Conservation (phyloP, 805 yeast species). For the Suhomyces tanzawaensis region DNA sequence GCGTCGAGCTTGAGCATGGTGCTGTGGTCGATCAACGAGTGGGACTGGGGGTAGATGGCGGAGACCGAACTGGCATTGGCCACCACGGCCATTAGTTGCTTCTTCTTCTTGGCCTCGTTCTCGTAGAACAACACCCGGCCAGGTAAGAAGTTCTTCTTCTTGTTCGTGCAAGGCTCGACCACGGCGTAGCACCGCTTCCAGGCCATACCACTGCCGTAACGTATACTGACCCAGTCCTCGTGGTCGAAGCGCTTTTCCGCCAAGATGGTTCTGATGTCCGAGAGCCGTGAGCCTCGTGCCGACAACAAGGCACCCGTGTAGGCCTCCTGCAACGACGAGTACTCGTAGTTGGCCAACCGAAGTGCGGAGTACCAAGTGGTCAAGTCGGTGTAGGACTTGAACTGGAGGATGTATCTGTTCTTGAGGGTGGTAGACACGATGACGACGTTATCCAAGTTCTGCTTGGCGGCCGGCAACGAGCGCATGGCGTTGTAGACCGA, state of each 20-base stretch:
- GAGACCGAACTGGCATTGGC: constrained; percentile 66
- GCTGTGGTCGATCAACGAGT: constrained; percentile 75
- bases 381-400: constrained; percentile 60
- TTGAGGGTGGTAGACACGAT: constrained; percentile 91
- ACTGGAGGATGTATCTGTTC: constrained; percentile 82
- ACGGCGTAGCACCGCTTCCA: constrained; percentile 95
- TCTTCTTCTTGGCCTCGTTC: constrained; percentile 71
- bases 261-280: constrained; percentile 81
- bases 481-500: constrained; percentile 76
- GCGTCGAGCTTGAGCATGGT: constrained; percentile 92
- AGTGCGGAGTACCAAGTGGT: constrained; percentile 81
- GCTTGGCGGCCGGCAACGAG: constrained; percentile 60
- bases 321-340: constrained; percentile 84
- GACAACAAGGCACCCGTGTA: constrained; percentile 92
- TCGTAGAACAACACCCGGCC: constrained; percentile 83
- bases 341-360: constrained; percentile 77
- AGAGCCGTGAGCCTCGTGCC: constrained; percentile 83
- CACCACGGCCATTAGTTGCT: constrained; percentile 75
- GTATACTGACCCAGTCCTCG: constrained; percentile 92
- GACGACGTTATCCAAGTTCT: constrained; percentile 69
- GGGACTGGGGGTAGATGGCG: constrained; percentile 91
- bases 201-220: constrained; percentile 97
- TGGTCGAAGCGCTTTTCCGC: constrained; percentile 83
- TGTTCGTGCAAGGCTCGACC: constrained; percentile 64
- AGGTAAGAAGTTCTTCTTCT: constrained; percentile 43